phyloP scores from a whole-genome alignment of 2,329 filamentous ascomycete species.

The Fusarium annulatum region DNA sequence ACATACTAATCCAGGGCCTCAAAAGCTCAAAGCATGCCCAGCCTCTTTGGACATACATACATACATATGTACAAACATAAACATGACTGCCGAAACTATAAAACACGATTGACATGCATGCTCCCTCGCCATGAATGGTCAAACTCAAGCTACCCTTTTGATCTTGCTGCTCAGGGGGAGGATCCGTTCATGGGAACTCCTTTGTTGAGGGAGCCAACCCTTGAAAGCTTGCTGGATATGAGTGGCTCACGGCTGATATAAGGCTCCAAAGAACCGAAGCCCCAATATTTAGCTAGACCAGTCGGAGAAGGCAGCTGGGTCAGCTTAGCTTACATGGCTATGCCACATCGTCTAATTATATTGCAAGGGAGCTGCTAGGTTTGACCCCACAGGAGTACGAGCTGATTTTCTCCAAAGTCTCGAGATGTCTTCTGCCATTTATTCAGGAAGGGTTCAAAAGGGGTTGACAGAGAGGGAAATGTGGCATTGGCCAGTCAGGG shows the following conservation, averaged over 20 bases:
- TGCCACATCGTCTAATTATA: slow-evolving; percentile 25
- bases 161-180: slow-evolving; percentile 21
- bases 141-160: not conserved
- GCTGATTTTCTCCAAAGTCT: slow-evolving; percentile 13
- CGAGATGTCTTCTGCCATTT: not conserved
- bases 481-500: not conserved
- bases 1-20: not conserved
- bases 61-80: not conserved
- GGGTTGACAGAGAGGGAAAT: not conserved
- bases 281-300: slow-evolving; percentile 20
- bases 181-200: not conserved
- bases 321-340: slow-evolving; percentile 35
- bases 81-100: not conserved
- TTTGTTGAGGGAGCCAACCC: slow-evolving; percentile 7
- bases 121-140: not conserved
- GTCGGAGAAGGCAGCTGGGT: slow-evolving; percentile 16
- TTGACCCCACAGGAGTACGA: slow-evolving; percentile 27
- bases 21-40: not conserved
- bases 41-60: not conserved
- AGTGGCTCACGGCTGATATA: slow-evolving; percentile 9
- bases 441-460: not conserved
- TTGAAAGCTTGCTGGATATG: slow-evolving; percentile 7
- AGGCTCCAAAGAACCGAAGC: slow-evolving; percentile 2
- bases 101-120: not conserved
- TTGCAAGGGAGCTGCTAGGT: slow-evolving; percentile 29